Percentiles rank a stretch among this genome's conserved stretches.
phyloP scores from a whole-genome alignment of 164 flowering plant species.

The Chloranthus sessilifolius region DNA sequence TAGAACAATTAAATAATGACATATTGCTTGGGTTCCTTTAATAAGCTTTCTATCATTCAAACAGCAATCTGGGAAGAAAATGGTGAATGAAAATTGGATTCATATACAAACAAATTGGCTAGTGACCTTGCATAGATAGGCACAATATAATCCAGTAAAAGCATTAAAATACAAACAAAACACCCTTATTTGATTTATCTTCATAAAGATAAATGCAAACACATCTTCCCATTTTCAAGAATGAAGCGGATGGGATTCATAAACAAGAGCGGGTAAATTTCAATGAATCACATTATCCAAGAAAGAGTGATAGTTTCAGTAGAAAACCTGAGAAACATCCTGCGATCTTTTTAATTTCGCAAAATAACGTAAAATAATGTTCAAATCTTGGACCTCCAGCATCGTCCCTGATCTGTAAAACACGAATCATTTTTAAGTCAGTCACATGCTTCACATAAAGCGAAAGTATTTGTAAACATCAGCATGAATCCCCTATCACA shows the following conservation, averaged over 20 bases:
- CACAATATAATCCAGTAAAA: background rate
- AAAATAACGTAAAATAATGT: conserved; percentile 53
- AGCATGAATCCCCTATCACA: too few relatives aligned
- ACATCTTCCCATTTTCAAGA: background rate
- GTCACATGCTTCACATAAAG: too few relatives aligned
- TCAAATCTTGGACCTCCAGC: conserved; percentile 58
- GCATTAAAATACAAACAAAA: background rate
- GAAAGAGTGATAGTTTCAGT: background rate
- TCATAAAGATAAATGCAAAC: background rate
- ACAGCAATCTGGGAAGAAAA: background rate
- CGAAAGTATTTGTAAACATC: too few relatives aligned
- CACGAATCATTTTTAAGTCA: too few relatives aligned
- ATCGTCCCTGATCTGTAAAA: conserved; percentile 44
- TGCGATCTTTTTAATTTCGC: conserved; percentile 46
- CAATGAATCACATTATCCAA: too few relatives aligned
- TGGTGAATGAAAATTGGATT: background rate
- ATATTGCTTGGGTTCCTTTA: too few relatives aligned
- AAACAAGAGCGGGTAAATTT: too few relatives aligned
- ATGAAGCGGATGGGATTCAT: background rate
- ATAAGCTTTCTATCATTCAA: too few relatives aligned
- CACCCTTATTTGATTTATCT: background rate
- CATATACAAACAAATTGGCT: background rate
- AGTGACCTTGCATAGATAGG: too few relatives aligned
- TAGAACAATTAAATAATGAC: too few relatives aligned
- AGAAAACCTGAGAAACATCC: conserved; percentile 55